phyloP scores from a whole-genome alignment of 805 yeast species.

The Kodamaea hsintzibuensis region DNA sequence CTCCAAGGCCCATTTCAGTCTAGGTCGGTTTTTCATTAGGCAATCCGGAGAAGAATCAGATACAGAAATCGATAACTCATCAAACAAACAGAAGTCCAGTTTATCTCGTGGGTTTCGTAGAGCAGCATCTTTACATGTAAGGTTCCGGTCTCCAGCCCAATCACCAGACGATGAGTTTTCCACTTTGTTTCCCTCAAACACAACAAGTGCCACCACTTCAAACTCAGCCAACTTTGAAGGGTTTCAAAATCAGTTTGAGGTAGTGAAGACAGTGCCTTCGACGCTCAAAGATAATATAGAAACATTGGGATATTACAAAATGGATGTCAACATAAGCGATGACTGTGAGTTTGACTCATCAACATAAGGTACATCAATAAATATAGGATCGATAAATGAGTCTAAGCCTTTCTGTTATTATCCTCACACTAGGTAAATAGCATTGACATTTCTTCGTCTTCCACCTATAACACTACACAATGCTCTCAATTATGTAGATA shows the following conservation, averaged over 20 bases:
- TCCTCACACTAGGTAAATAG: no score
- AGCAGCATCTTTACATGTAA: conserved; percentile 1
- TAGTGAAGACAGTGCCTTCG: not conserved
- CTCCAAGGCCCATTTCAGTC: conserved; percentile 4
- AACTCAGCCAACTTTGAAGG: not conserved
- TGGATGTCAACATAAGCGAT: not conserved
- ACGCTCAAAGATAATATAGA: not conserved
- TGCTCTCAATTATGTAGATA: no score
- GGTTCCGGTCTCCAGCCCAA: not conserved
- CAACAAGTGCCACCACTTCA: not conserved
- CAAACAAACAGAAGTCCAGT: not conserved
- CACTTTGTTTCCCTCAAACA: not conserved
- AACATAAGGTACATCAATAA: not conserved
- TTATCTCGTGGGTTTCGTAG: not conserved
- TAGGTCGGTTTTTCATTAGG: not conserved
- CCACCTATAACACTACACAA: no score
- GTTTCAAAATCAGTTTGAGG: not conserved
- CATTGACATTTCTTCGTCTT: no score
- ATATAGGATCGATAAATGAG: not conserved
- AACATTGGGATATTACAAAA: not conserved
- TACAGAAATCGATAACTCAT: not conserved
- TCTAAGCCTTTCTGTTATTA: no score
- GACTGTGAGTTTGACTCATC: not conserved
- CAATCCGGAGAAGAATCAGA: not conserved
- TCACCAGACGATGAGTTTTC: not conserved